Evolutionary conservation across 768 basidiomycete species (phyloP).

Genomic region (Collybiopsis luxurians): DNA sequence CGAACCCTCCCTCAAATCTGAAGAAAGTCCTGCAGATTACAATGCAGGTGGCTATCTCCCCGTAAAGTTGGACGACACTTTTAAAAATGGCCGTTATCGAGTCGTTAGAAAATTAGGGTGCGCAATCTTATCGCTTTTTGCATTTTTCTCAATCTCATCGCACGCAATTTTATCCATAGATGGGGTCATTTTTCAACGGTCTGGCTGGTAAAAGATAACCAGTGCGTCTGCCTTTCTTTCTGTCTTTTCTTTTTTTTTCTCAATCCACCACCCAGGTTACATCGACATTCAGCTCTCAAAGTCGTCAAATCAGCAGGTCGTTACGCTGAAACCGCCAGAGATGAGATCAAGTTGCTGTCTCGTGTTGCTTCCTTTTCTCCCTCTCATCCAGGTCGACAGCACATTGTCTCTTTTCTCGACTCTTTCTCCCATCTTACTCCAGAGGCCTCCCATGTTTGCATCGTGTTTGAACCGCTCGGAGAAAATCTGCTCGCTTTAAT

Average conservation of each 20-base stretch:
- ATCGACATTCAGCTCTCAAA: conserved; percentile 86
- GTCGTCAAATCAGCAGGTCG: conserved; percentile 93
- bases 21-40: conserved; percentile 83
- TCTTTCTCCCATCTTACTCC: conserved; percentile 78
- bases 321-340: conserved; percentile 94
- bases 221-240: conserved; percentile 46
- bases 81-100: conserved; percentile 81
- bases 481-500: conserved; percentile 75
- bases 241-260: conserved; percentile 13
- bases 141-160: conserved; percentile 18
- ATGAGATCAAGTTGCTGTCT: conserved; percentile 91
- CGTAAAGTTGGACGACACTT: conserved; percentile 77
- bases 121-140: conserved; percentile 10
- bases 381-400: conserved; percentile 72
- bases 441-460: conserved; percentile 79
- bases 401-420: conserved; percentile 89
- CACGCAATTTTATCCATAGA: conserved; percentile 36
- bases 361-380: conserved; percentile 70
- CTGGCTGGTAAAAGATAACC: conserved; percentile 80
- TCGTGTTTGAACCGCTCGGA: conserved; percentile 86
- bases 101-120: conserved; percentile 90
- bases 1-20: conserved; percentile 66
- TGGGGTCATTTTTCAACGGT: conserved; percentile 98
- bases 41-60: conserved; percentile 80
- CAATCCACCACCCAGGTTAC: conserved; percentile 41